Evolutionary conservation across 1,139 yeast species (phyloP).

Genomic region (Blastobotrys malaysiensis): DNA sequence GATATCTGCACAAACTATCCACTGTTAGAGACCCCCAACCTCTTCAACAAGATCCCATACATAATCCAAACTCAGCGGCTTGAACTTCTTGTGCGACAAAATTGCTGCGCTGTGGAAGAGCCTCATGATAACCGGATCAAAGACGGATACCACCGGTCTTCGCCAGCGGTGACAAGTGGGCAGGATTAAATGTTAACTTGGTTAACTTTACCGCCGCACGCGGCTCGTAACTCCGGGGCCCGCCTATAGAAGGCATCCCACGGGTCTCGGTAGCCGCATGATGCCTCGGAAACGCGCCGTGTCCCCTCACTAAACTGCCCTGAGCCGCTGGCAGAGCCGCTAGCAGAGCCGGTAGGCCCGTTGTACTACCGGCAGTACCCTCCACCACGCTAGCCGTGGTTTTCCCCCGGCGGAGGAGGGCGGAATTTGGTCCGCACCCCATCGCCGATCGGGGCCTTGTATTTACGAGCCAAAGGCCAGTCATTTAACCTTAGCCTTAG

Average conservation of each 20-base stretch:
- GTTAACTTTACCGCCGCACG: neutral
- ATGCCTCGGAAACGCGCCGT: neutral
- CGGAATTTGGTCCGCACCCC: neutral
- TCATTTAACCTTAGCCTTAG: neutral
- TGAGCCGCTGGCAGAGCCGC: neutral
- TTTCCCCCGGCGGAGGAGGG: too few relatives aligned
- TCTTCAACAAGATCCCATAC: constrained; percentile 2
- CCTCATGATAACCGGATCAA: neutral
- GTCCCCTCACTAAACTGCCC: neutral
- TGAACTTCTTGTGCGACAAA: neutral
- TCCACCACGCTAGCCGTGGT: neutral
- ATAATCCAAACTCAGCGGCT: constrained; percentile 4
- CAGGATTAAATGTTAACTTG: neutral
- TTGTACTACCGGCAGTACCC: too few relatives aligned
- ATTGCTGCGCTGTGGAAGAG: neutral
- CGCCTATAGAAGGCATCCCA: too few relatives aligned
- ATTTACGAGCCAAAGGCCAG: neutral
- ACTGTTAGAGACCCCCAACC: neutral
- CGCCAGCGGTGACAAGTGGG: too few relatives aligned
- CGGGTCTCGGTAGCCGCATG: neutral
- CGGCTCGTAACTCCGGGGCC: too few relatives aligned
- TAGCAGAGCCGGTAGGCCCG: neutral
- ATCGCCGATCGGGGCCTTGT: neutral
- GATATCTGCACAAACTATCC: constrained; percentile 32
- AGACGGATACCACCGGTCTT: neutral